Evolutionary conservation across 139 green algal genomes (phyloP).

Genomic region (Mesotaenium endlicherianum): DNA sequence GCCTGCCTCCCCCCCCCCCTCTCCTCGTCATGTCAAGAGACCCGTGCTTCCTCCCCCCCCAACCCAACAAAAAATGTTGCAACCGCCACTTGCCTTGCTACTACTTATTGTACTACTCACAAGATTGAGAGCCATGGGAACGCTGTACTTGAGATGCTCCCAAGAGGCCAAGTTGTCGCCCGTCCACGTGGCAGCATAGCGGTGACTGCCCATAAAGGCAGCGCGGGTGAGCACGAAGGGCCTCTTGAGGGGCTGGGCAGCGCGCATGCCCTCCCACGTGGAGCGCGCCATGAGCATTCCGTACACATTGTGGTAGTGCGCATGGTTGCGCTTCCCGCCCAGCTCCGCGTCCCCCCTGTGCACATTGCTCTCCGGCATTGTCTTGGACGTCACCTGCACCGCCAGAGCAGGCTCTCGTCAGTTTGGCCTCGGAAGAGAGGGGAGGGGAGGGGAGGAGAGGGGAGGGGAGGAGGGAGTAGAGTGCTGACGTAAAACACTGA

Average conservation of each 20-base stretch:
- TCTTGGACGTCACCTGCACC: slow-evolving; percentile 27
- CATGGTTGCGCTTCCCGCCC: slow-evolving; percentile 17
- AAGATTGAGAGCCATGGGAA: slow-evolving; percentile 50
- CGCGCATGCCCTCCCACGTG: slow-evolving; percentile 14
- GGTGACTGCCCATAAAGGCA: slow-evolving; percentile 35
- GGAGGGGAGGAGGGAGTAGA: not conserved
- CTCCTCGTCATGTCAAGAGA: no score
- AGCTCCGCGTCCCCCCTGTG: slow-evolving; percentile 35
- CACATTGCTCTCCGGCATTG: slow-evolving; percentile 43
- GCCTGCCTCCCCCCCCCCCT: slow-evolving; percentile 19
- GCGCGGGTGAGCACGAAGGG: slow-evolving; percentile 48
- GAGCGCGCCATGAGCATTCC: slow-evolving; percentile 49
- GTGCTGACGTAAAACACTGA: slow-evolving; percentile 37
- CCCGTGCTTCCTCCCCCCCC: no score
- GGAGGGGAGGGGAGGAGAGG: not conserved
- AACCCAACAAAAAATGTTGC: no score
- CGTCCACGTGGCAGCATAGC: slow-evolving; percentile 49
- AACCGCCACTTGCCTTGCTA: no score
- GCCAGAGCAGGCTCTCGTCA: not conserved
- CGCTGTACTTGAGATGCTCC: slow-evolving; percentile 33
- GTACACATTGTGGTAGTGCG: slow-evolving; percentile 51
- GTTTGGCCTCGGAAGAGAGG: not conserved
- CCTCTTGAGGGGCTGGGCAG: slow-evolving; percentile 13
- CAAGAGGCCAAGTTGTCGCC: slow-evolving; percentile 46
- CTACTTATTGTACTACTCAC: slow-evolving; percentile 8